phyloP scores from a whole-genome alignment of 2,329 filamentous ascomycete species.

The Aspergillus spinulosporus region DNA sequence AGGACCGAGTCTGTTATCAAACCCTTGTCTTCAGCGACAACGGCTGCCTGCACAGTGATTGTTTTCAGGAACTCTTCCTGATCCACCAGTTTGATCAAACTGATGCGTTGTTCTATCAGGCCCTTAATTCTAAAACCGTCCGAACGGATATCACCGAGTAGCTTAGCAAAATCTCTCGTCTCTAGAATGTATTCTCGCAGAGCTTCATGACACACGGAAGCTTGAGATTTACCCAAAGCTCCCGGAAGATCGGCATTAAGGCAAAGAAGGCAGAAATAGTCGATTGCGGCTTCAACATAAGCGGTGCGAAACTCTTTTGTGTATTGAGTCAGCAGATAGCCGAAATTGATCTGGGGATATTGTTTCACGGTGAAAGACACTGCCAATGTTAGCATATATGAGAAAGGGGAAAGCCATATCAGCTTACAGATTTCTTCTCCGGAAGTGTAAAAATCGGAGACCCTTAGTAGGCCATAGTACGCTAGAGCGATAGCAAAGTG shows the following conservation, averaged over 20 bases:
- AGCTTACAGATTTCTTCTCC: conserved; percentile 66
- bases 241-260: conserved; percentile 81
- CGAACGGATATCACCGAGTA: conserved; percentile 85
- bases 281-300: conserved; percentile 82
- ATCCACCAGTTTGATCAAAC: conserved; percentile 75
- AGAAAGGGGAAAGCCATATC: not conserved
- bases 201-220: conserved; percentile 84
- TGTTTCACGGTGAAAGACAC: conserved; percentile 57
- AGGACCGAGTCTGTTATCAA: conserved; percentile 91
- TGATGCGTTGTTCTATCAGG: conserved; percentile 80
- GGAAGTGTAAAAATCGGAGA: conserved; percentile 74
- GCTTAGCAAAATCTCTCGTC: conserved; percentile 88
- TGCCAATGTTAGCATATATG: conserved; percentile 30
- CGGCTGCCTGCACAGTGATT: conserved; percentile 90
- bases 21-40: conserved; percentile 90
- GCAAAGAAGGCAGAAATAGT: conserved; percentile 89
- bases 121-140: conserved; percentile 85
- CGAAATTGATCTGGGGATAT: conserved; percentile 85
- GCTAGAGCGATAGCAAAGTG: conserved; percentile 89
- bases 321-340: conserved; percentile 89
- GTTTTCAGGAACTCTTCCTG: conserved; percentile 83
- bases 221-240: conserved; percentile 72
- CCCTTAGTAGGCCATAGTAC: conserved; percentile 85
- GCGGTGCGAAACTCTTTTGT: conserved; percentile 93
- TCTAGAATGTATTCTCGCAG: conserved; percentile 94